A percentile compares a stretch with the other conserved stretches of the same genome.
Conservation (phyloP, 208 protist genomes). For the Acanthamoeba healyi region DNA sequence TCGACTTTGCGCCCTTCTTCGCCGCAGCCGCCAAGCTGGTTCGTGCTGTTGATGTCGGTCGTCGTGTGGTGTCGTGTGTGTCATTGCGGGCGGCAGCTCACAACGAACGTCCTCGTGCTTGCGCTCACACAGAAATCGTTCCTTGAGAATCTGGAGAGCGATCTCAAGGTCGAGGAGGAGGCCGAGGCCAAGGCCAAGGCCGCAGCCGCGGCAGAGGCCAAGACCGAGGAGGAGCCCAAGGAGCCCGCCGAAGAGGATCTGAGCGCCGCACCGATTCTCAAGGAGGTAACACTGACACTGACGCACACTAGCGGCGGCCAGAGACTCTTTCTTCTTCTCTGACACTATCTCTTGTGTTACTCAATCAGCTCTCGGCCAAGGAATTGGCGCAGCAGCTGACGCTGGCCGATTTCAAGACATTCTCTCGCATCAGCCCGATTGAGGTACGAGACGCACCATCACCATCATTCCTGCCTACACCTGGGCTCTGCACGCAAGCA, state of each 20-base stretch:
- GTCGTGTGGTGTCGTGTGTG: too few species aligned
- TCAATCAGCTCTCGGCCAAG: conserved; percentile 55
- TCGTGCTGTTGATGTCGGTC: background rate
- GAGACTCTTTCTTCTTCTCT: too few species aligned
- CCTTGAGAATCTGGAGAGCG: conserved; percentile 12
- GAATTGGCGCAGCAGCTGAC: conserved; percentile 67
- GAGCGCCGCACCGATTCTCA: background rate
- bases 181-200: conserved; percentile 20
- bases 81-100: too few species aligned
- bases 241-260: conserved; percentile 32
- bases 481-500: too few species aligned
- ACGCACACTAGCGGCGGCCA: background rate
- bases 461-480: too few species aligned
- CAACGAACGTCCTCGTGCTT: too few species aligned
- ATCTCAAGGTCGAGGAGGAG: conserved; percentile 30
- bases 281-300: background rate
- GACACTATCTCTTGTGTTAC: too few species aligned
- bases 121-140: background rate
- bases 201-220: background rate
- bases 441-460: too few species aligned
- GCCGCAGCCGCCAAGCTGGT: conserved; percentile 49
- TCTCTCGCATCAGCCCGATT: conserved; percentile 19
- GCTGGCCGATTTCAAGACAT: conserved; percentile 26
- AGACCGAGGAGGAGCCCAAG: background rate
- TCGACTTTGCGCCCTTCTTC: conserved; percentile 51